Evolutionary conservation across 2,329 filamentous ascomycete genomes (phyloP).

Genomic region (Fusarium devonianum): DNA sequence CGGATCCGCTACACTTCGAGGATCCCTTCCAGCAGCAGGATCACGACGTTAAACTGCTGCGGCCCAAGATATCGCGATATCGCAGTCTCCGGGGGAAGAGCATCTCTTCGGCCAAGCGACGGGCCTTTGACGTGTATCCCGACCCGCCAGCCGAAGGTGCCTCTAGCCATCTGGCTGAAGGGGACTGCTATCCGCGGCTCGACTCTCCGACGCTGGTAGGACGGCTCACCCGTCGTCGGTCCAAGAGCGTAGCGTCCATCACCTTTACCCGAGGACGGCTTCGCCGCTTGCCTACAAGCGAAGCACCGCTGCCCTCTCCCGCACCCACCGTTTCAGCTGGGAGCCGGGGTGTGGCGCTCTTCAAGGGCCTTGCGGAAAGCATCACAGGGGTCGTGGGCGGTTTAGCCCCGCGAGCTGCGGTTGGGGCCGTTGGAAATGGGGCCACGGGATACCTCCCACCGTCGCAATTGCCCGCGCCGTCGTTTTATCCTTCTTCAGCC

Average conservation of each 20-base stretch:
- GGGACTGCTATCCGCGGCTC: slow-evolving; percentile 38
- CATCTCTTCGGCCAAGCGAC: slow-evolving; percentile 40
- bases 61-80: slow-evolving; percentile 42
- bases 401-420: slow-evolving; percentile 30
- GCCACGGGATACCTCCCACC: slow-evolving; percentile 22
- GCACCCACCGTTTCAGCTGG: slow-evolving; percentile 29
- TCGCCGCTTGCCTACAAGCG: slow-evolving; percentile 4
- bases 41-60: slow-evolving; percentile 26
- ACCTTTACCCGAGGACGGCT: slow-evolving; percentile 9
- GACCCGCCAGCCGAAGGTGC: slow-evolving; percentile 16
- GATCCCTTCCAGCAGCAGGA: slow-evolving; percentile 21
- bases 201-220: slow-evolving; percentile 30
- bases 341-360: slow-evolving; percentile 28
- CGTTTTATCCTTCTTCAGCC: slow-evolving; percentile 15
- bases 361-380: slow-evolving; percentile 26
- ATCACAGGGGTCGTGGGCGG: slow-evolving; percentile 33
- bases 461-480: slow-evolving; percentile 26
- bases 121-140: slow-evolving; percentile 43
- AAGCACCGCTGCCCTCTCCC: slow-evolving; percentile 14
- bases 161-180: slow-evolving; percentile 24
- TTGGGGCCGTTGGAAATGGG: slow-evolving; percentile 24
- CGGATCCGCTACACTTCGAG: slow-evolving; percentile 24
- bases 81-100: slow-evolving; percentile 47
- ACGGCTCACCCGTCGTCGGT: slow-evolving; percentile 30
- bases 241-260: slow-evolving; percentile 39